Percentiles rank a stretch among this genome's conserved stretches.
These are phyloP conservation scores for Phytophthora ohioensis DNA, from an alignment of 352 stramenopile genomes.

Conservation along the genomic window DNA sequence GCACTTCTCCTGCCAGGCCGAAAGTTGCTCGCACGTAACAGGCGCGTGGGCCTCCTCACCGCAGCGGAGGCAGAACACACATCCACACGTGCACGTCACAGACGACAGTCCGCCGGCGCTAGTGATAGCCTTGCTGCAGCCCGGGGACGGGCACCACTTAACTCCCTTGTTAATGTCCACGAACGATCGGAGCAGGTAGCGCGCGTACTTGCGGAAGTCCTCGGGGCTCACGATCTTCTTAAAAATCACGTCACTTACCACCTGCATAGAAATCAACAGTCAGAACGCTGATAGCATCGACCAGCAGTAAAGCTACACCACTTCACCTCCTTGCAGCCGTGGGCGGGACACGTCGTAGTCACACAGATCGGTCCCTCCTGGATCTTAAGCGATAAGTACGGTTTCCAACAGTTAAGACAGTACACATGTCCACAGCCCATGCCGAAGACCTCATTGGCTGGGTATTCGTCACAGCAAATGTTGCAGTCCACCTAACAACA, in stretches of 20 bases:
- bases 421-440: conserved; percentile 98
- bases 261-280: conserved; percentile 28
- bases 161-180: conserved; percentile 98
- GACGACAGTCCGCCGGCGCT: conserved; percentile 82
- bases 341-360: conserved; percentile 94
- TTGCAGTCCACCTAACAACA: conserved; percentile 73
- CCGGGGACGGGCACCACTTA: conserved; percentile 96
- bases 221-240: conserved; percentile 68
- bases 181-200: conserved; percentile 96
- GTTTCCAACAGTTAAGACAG: conserved; percentile 92
- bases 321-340: conserved; percentile 94
- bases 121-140: conserved; percentile 96
- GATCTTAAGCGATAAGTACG: conserved; percentile 89
- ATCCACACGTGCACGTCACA: conserved; percentile 86
- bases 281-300: neutral
- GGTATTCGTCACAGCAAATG: conserved; percentile 96
- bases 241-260: conserved; percentile 76
- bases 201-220: conserved; percentile 91
- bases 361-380: conserved; percentile 95
- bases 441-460: conserved; percentile 74
- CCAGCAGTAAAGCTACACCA: neutral
- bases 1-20: conserved; percentile 97
- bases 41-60: conserved; percentile 97
- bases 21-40: conserved; percentile 93
- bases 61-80: conserved; percentile 93